Conservation (phyloP, 495 filamentous ascomycete species). For the Mytilinidion resinicola region DNA sequence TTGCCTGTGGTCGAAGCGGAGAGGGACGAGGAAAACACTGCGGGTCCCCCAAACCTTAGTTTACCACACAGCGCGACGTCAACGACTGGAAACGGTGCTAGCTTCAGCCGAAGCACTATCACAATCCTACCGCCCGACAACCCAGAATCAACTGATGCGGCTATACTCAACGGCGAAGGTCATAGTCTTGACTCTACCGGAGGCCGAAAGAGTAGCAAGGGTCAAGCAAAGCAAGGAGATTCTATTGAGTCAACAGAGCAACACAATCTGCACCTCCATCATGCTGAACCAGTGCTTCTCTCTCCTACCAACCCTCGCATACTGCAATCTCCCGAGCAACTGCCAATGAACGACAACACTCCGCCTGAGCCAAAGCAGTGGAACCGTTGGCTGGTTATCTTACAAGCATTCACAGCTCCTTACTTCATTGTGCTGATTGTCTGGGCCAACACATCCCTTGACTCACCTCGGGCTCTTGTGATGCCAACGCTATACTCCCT, state of each 20-base stretch:
- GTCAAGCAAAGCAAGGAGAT: background rate
- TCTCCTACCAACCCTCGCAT: background rate
- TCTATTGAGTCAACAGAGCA: constrained; percentile 1
- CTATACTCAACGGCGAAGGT: too few species aligned
- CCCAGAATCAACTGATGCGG: background rate
- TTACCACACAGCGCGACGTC: constrained; percentile 38
- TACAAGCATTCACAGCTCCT: constrained; percentile 84
- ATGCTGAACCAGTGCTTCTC: background rate
- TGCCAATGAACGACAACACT: background rate
- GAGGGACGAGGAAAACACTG: constrained; percentile 45
- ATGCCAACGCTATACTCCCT: constrained; percentile 62
- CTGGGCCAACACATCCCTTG: constrained; percentile 62
- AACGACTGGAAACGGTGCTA: constrained; percentile 26
- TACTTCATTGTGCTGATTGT: constrained; percentile 71
- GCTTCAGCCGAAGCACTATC: constrained; percentile 9
- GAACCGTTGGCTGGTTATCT: constrained; percentile 82
- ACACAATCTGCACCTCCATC: background rate
- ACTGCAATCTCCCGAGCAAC: constrained; percentile 23
- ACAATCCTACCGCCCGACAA: constrained; percentile 16
- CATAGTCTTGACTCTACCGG: background rate
- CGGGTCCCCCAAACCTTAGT: constrained; percentile 18
- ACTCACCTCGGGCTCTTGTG: constrained; percentile 48
- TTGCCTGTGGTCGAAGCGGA: constrained; percentile 80
- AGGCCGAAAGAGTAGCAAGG: background rate
- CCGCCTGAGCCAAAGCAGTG: constrained; percentile 50